A percentile compares a stretch with the other conserved stretches of the same genome.
These are phyloP conservation scores for Apiotrichum akiyoshidainum DNA, from an alignment of 1,284 basidiomycete genomes.

Conservation along the genomic window DNA sequence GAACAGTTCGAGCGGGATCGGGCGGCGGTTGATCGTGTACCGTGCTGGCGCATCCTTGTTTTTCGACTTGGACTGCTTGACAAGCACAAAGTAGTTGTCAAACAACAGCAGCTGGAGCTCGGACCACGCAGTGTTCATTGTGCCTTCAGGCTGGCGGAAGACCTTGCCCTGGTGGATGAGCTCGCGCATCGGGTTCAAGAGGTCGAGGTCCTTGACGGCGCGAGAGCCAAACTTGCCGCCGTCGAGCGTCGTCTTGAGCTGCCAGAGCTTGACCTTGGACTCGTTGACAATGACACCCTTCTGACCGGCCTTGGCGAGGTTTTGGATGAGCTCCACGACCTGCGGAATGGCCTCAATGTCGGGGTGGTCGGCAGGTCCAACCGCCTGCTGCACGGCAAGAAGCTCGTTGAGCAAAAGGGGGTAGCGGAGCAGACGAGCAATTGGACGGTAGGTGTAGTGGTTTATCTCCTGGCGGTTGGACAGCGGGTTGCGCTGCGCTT, in stretches of 20 bases:
- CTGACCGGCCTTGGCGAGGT: conserved; percentile 76
- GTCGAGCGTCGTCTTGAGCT: conserved; percentile 62
- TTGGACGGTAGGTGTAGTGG: conserved; percentile 82
- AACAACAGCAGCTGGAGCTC: conserved; percentile 84
- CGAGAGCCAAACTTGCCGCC: conserved; percentile 71
- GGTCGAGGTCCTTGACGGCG: conserved; percentile 78
- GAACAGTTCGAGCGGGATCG: conserved; percentile 83
- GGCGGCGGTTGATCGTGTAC: conserved; percentile 66
- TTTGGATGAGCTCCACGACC: conserved; percentile 77
- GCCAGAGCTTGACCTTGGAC: conserved; percentile 81
- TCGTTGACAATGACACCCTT: conserved; percentile 77
- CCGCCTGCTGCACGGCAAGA: conserved; percentile 55
- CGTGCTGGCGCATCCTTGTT: conserved; percentile 56
- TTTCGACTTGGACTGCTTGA: conserved; percentile 75
- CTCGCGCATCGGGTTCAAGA: conserved; percentile 74
- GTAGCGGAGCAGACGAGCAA: conserved; percentile 83
- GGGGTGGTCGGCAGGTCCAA: conserved; percentile 68
- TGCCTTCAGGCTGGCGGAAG: conserved; percentile 77
- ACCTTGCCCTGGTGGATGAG: conserved; percentile 78
- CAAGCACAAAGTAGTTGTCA: conserved; percentile 89
- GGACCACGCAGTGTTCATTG: conserved; percentile 74
- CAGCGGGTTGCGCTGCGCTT: conserved; percentile 31
- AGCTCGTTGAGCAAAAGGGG: conserved; percentile 78
- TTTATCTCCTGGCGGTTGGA: conserved; percentile 74
- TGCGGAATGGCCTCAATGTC: conserved; percentile 75